Percentiles rank a stretch among this genome's conserved stretches.
phyloP scores from a whole-genome alignment of 75 land plant genomes.

The Adiantum capillusveneris region DNA sequence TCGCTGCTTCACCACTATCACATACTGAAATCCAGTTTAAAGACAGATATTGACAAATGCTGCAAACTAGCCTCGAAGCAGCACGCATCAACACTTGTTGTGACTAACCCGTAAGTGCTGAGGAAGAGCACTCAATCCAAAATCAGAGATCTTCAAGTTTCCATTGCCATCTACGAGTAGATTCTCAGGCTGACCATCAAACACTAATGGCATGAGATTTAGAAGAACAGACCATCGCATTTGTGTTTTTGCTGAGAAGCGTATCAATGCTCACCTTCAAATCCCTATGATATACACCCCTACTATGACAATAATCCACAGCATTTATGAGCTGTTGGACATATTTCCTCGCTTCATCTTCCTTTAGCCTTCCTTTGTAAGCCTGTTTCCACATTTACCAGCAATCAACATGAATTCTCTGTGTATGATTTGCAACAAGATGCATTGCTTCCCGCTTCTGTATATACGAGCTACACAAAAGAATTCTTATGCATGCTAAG shows the following conservation, averaged over 20 bases:
- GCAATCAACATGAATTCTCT: not conserved
- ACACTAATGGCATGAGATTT: too few relatives aligned
- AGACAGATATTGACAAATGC: too few relatives aligned
- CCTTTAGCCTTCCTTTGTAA: conserved; percentile 39
- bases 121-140: conserved; percentile 45
- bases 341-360: conserved; percentile 49
- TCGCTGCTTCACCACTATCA: not conserved
- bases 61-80: too few relatives aligned
- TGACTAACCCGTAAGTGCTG: conserved; percentile 24
- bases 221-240: not conserved
- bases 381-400: too few relatives aligned
- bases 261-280: conserved; percentile 19
- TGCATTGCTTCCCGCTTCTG: too few relatives aligned
- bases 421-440: not conserved
- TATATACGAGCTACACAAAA: too few relatives aligned
- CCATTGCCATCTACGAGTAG: conserved; percentile 36
- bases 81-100: too few relatives aligned
- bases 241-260: not conserved
- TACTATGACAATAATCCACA: conserved; percentile 40
- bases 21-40: not conserved
- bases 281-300: conserved; percentile 43
- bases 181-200: conserved; percentile 65
- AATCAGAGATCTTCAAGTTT: conserved; percentile 46
- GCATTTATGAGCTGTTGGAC: conserved; percentile 51
- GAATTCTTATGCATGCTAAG: too few relatives aligned